Base-by-base conservation (phyloP, 768 basidiomycete genomes). In the Russula ochroleuca region DNA sequence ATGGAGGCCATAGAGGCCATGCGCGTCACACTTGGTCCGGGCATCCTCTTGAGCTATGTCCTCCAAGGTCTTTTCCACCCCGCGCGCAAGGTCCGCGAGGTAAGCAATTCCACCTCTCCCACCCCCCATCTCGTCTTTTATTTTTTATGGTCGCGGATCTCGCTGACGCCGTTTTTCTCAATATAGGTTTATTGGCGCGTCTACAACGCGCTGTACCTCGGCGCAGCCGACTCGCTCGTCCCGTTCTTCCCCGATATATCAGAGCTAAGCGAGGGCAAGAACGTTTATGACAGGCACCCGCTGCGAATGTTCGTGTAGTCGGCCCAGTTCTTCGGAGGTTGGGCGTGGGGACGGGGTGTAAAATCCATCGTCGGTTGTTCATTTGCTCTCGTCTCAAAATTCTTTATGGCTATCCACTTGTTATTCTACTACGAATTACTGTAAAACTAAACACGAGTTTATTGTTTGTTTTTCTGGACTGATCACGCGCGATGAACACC, bases 1-100 rank as follows among this genome's bases (percentile, higher is more conserved):
- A 95, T 98, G 92, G 97, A 98, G 54, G 97, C 97, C 0, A 82
- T 99, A 70, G 97, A 98, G 75, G 92, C 92, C 1, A 98, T 98
- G 94, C 83, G 95, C 25, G 90, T 98, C 47, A 94, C 94, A 9
- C 79, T 98, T 47, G 97, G 97, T 1, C 94, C 96, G 0, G 96
- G 97, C 40, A 83, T 97, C 8, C 78, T 99, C 53, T 79, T 98
- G 62, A 91, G 89, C 73, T 98, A 98, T 73, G 87, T 92, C 45
- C 78, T 98, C 6, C 95, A 97, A 73, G 97, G 97, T 4, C 77
- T 99, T 58, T 98, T 94, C 85, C 97, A 99, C 71, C 97, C 97
- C 0, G 94, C 97, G 4, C 80, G 97, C 63, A 95, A 96, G 74
- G 97, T 99, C 25, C 84, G 97, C 61, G 97, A 99, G 79, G 93